Evolutionary conservation across 768 basidiomycete species (phyloP).

Genomic region (Calocera cornea): DNA sequence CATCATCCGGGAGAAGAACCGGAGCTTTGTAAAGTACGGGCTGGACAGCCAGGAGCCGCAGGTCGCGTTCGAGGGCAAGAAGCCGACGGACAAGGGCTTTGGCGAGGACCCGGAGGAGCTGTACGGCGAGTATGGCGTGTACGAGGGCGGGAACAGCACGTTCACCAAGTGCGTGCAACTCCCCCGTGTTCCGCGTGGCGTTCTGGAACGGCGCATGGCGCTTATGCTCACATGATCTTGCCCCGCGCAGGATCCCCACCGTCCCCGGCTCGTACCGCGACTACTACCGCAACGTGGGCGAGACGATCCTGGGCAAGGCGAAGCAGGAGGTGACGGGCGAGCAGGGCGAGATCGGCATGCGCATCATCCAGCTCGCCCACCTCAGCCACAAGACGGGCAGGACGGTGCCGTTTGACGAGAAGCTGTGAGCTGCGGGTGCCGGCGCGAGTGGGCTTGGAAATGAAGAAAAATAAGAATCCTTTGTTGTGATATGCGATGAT

Average conservation of each 20-base stretch:
- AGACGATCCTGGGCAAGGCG: neutral
- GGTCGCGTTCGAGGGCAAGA: neutral
- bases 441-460: too few species aligned
- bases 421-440: neutral
- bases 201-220: too few species aligned
- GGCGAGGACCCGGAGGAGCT: neutral
- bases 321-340: neutral
- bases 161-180: neutral
- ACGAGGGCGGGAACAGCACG: neutral
- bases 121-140: neutral
- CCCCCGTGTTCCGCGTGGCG: neutral
- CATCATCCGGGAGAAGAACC: neutral
- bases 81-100: neutral
- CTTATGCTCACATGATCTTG: neutral
- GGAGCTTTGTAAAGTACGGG: neutral
- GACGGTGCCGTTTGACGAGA: neutral
- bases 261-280: neutral
- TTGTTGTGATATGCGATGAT: too few species aligned
- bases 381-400: neutral
- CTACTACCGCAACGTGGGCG: conserved; percentile 1
- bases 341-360: neutral
- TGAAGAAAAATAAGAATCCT: too few species aligned
- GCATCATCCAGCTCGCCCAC: neutral
- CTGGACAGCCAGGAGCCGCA: neutral
- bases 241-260: neutral